Percentiles rank a stretch among this genome's conserved stretches.
Conservation (phyloP, 2,329 filamentous ascomycete species). For the Xylaria sp. region DNA sequence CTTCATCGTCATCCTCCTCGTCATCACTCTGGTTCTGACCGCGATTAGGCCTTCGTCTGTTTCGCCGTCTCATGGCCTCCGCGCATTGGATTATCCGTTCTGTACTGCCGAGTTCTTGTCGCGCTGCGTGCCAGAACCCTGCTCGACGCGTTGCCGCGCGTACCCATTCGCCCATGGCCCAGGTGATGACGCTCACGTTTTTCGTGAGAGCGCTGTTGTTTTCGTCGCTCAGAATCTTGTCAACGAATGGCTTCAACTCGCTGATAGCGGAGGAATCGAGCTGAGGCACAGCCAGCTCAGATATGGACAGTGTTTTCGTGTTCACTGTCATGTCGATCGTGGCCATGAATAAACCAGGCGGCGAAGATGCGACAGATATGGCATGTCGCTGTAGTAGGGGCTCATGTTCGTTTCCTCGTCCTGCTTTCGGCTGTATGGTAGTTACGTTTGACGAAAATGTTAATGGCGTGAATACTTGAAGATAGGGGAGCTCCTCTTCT, state of each 20-base stretch:
- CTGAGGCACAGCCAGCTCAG: slow-evolving; percentile 46
- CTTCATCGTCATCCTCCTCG: slow-evolving; percentile 6
- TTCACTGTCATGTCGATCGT: slow-evolving; percentile 55
- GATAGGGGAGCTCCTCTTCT: slow-evolving; percentile 60
- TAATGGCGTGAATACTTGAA: slow-evolving; percentile 67
- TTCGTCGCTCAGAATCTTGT: slow-evolving; percentile 36
- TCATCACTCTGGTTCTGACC: slow-evolving; percentile 19
- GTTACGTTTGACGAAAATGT: slow-evolving; percentile 52
- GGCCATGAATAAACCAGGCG: slow-evolving; percentile 52
- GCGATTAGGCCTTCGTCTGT: slow-evolving; percentile 1
- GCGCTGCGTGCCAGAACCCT: slow-evolving; percentile 55
- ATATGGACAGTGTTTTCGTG: slow-evolving; percentile 46
- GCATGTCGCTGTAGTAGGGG: slow-evolving; percentile 49
- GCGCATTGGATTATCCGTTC: slow-evolving; percentile 32
- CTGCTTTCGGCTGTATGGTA: slow-evolving; percentile 35
- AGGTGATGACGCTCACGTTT: slow-evolving; percentile 57
- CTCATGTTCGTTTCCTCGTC: slow-evolving; percentile 19
- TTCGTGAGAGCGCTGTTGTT: slow-evolving; percentile 43
- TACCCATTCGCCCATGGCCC: slow-evolving; percentile 66
- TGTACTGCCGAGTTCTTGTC: slow-evolving; percentile 40
- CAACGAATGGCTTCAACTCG: slow-evolving; percentile 53
- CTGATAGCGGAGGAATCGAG: slow-evolving; percentile 53
- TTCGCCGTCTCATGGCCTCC: slow-evolving; percentile 27
- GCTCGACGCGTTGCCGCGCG: slow-evolving; percentile 56
- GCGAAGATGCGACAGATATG: slow-evolving; percentile 47